These are phyloP conservation scores for Pisolithus albus DNA, from an alignment of 768 basidiomycete genomes.

Conservation along the genomic window DNA sequence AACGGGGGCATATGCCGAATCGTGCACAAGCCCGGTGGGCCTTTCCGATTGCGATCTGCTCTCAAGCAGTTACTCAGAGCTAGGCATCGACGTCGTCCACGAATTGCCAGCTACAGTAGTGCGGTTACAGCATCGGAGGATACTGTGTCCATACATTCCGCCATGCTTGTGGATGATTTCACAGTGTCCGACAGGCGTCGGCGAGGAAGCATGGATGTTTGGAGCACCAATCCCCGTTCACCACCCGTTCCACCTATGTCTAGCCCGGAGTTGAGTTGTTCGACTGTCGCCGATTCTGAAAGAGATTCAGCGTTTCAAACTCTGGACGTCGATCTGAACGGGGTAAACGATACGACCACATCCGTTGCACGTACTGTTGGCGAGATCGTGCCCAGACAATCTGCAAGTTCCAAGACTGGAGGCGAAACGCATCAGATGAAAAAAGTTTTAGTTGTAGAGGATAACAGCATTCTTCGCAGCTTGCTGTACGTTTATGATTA, in stretches of 20 bases:
- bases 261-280: slow-evolving; percentile 8
- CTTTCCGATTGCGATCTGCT: slow-evolving; percentile 59
- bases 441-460: slow-evolving; percentile 81
- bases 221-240: slow-evolving; percentile 14
- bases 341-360: slow-evolving; percentile 13
- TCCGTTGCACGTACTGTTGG: slow-evolving; percentile 52
- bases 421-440: slow-evolving; percentile 39
- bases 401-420: slow-evolving; percentile 40
- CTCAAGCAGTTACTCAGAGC: slow-evolving; percentile 42
- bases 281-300: slow-evolving; percentile 20
- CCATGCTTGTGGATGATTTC: slow-evolving; percentile 22
- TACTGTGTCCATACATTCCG: slow-evolving; percentile 20
- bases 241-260: slow-evolving; percentile 4
- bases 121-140: slow-evolving; percentile 20
- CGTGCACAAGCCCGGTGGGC: slow-evolving; percentile 85
- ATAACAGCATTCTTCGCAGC: slow-evolving; percentile 79
- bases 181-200: slow-evolving; percentile 18
- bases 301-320: slow-evolving; percentile 23
- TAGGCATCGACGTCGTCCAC: slow-evolving; percentile 26
- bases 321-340: slow-evolving; percentile 8
- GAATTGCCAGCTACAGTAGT: slow-evolving; percentile 13
- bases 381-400: slow-evolving; percentile 65
- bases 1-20: slow-evolving; percentile 87
- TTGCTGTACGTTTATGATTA: slow-evolving; percentile 54
- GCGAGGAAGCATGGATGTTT: slow-evolving; percentile 29